Base-by-base conservation (phyloP, 1,139 yeast species). In the Candida labiduridarum region DNA sequence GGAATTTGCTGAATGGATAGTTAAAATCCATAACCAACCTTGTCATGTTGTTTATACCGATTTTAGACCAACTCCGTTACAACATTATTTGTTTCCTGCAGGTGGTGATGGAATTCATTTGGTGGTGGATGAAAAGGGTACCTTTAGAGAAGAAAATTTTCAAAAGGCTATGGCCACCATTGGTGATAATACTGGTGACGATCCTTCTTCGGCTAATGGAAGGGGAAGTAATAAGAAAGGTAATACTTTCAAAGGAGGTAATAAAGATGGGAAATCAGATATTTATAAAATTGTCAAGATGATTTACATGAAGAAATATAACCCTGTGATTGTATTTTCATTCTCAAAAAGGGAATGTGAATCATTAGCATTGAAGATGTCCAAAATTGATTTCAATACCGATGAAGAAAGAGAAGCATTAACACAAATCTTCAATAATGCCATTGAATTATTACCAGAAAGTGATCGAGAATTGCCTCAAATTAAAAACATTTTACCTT, bases 1-100 rank as follows among this genome's bases (percentile, higher is more conserved):
- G 87, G 97, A 94, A 66, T 94, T 94, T 75, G 99, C 99, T 9
- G 96, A 92, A 63, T 94, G 99, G 99, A 89, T 95, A 49, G 96
- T 96, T 62, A 87, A 89, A 62, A 92, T 87, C 51, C 99, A 94
- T 65, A 79, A 83, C 44, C 99, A 95, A 68, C 99, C 99, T 2
- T 95, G 99, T 66, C 99, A 95, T 68, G 96, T 95, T 67, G 99
- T 95, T 22, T 95, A 94, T 68, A 95, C 99, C 1, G 97, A 95
- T 71, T 95, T 92, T 79, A 85, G 99, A 68, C 99, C 99, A 25
- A 95, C 99, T 10, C 99, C 99, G 2, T 78, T 95, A 57, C 99
- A 95, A 68, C 99, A 94, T 72, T 95, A 94, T 63, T 76, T 94
- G 52, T 95, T 94, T 75, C 99, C 99, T 18, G 96, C 96, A 27